phyloP scores from a whole-genome alignment of 1,284 basidiomycete genomes.

The Rhodofomes roseus region DNA sequence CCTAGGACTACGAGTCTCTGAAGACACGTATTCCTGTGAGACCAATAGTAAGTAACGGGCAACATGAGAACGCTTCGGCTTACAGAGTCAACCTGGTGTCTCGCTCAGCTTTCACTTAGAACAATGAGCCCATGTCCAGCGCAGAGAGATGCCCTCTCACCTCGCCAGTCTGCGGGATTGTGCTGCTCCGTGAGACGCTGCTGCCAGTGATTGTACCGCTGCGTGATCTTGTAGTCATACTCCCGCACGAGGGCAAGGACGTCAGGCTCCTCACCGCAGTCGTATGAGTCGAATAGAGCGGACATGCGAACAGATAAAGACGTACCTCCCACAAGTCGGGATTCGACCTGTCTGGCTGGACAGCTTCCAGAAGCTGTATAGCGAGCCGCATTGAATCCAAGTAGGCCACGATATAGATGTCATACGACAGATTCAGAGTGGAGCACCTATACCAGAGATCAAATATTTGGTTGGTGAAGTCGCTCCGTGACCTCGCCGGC shows the following conservation, averaged over 20 bases:
- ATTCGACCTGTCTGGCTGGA: slow-evolving; percentile 23
- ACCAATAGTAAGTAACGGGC: neutral
- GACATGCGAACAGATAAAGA: too few species aligned
- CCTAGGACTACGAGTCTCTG: slow-evolving; percentile 51
- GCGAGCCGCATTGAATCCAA: slow-evolving; percentile 48
- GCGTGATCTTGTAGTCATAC: neutral
- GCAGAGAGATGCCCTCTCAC: neutral
- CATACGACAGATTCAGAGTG: slow-evolving; percentile 40
- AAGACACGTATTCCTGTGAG: slow-evolving; percentile 44
- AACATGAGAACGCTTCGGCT: neutral
- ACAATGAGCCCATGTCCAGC: neutral
- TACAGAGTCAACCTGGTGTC: neutral
- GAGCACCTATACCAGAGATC: slow-evolving; percentile 47
- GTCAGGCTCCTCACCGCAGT: neutral
- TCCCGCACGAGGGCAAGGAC: neutral
- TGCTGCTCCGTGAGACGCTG: neutral
- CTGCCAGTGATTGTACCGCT: neutral
- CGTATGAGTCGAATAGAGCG: neutral
- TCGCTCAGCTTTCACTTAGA: neutral
- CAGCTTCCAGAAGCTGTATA: slow-evolving; percentile 38
- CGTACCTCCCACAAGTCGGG: slow-evolving; percentile 8
- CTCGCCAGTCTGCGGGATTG: neutral
- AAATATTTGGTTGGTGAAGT: slow-evolving; percentile 53
- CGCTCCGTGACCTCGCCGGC: slow-evolving; percentile 55
- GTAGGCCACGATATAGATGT: slow-evolving; percentile 53